A percentile compares a stretch with the other conserved stretches of the same genome.
Conservation (phyloP, 768 basidiomycete genomes). For the Leccinellum luteum region DNA sequence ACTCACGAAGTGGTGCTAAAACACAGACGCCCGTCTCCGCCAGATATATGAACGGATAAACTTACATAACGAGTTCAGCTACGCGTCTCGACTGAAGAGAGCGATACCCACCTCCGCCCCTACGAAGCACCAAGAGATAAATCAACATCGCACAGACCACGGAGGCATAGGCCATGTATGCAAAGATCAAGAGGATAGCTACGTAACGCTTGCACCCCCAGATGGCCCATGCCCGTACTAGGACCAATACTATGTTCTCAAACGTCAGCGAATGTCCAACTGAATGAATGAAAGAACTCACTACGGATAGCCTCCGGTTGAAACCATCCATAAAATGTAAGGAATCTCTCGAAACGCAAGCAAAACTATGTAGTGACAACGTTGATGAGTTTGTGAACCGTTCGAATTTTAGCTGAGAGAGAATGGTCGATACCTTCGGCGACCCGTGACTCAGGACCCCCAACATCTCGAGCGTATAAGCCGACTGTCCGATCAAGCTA, state of each 20-base stretch:
- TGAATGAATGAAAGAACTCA: background rate
- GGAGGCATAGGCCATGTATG: constrained; percentile 2
- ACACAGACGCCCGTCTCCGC: background rate
- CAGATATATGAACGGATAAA: background rate
- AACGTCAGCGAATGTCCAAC: background rate
- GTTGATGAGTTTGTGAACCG: too few relatives aligned
- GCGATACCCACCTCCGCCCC: background rate
- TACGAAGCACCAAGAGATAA: background rate
- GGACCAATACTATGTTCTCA: background rate
- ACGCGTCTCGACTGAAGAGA: background rate
- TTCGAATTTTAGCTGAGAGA: background rate
- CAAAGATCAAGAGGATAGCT: background rate
- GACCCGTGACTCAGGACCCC: constrained; percentile 15
- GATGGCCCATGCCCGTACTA: background rate
- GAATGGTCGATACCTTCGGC: background rate
- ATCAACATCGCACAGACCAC: background rate
- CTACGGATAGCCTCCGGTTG: constrained; percentile 1
- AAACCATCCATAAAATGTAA: background rate
- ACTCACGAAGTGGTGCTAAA: background rate
- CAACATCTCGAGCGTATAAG: constrained; percentile 8
- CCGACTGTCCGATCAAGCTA: constrained; percentile 6
- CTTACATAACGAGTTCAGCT: background rate
- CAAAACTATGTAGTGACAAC: background rate
- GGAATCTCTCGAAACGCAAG: background rate
- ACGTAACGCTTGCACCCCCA: background rate